Base-by-base conservation (phyloP, 768 basidiomycete genomes). In the Kwoniella bestiolae region DNA sequence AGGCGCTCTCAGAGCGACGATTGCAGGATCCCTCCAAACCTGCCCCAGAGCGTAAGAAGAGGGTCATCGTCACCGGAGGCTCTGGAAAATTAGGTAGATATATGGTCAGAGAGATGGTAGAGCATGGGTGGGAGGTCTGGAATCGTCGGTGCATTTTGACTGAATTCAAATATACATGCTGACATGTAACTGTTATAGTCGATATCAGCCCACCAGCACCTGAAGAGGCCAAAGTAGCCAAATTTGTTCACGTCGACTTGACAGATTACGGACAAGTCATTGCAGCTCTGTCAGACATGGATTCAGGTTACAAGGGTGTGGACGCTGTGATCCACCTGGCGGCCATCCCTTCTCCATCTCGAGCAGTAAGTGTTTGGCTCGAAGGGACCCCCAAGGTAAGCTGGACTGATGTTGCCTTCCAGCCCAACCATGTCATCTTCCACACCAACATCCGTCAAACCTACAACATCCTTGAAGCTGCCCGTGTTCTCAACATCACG, bases 381-480 rank as follows among this genome's bases (percentile, higher is more conserved):
- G n/a, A 29, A 26, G 21, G 14, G 25, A 44, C 46, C 32, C 12
- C 16, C 8, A 21, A 21, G 23, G 31, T 18, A 23, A 5, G n/a
- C n/a, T n/a, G n/a, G 12, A 34, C 56, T 41, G 32, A 61, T n/a
- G 5, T 25, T 29, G 16, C 16, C 3, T 52, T 8, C 7, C 25
- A 76, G 75, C 71, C 78, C 28, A 77, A 78, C 63, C 73, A 76
- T 57, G 76, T 75, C 63, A 62, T 76, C 5, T 79, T 75, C 67
- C 72, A 74, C 29, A 74, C 71, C 34, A 79, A 79, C 63, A 76
- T 73, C 25, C 56, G 56, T 16, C 75, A 76, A 46, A 79, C 78
- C 18, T 79, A 79, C 75, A 79, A 79, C 68, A 72, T 79, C 52
- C 72, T 79, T 60, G 78, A 79, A 66, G 78, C 73, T 3, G 58